A percentile compares a stretch with the other conserved stretches of the same genome.
These are phyloP conservation scores for Wickerhamiella occidentalis DNA, from an alignment of 805 yeast genomes.

Conservation along the genomic window DNA sequence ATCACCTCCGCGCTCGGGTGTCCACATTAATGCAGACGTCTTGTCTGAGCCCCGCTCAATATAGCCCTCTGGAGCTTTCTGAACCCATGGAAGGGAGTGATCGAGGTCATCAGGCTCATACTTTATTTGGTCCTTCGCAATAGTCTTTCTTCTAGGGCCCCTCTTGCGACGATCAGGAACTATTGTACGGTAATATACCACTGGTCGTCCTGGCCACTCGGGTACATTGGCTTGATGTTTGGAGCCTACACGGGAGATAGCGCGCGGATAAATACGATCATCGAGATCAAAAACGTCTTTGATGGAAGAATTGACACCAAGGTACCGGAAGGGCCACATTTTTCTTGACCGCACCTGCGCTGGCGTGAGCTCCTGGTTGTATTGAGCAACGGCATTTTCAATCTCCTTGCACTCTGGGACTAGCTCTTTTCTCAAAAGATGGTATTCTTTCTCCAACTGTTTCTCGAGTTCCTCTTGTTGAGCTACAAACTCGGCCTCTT, in stretches of 20 bases:
- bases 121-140: not conserved
- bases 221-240: slow-evolving; percentile 51
- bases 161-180: slow-evolving; percentile 18
- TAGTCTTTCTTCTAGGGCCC: slow-evolving; percentile 7
- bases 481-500: slow-evolving; percentile 2
- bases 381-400: slow-evolving; percentile 12
- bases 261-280: slow-evolving; percentile 71
- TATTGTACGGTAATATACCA: slow-evolving; percentile 44
- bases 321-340: slow-evolving; percentile 63
- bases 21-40: slow-evolving; percentile 54
- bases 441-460: not conserved
- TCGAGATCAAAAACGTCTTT: slow-evolving; percentile 70
- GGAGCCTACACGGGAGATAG: slow-evolving; percentile 62
- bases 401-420: slow-evolving; percentile 19
- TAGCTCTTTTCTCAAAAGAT: not conserved
- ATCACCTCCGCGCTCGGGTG: not conserved
- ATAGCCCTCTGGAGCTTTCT: slow-evolving; percentile 67
- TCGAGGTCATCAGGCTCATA: slow-evolving; percentile 17
- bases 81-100: slow-evolving; percentile 45
- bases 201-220: slow-evolving; percentile 53
- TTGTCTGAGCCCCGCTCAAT: slow-evolving; percentile 65
- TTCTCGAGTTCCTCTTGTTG: not conserved
- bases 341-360: slow-evolving; percentile 14
- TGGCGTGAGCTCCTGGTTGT: slow-evolving; percentile 15
- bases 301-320: slow-evolving; percentile 60